Evolutionary conservation across 352 stramenopile genomes (phyloP), one percentile per base, ranked within the genome.

Genomic region (Albugo laibachii): DNA sequence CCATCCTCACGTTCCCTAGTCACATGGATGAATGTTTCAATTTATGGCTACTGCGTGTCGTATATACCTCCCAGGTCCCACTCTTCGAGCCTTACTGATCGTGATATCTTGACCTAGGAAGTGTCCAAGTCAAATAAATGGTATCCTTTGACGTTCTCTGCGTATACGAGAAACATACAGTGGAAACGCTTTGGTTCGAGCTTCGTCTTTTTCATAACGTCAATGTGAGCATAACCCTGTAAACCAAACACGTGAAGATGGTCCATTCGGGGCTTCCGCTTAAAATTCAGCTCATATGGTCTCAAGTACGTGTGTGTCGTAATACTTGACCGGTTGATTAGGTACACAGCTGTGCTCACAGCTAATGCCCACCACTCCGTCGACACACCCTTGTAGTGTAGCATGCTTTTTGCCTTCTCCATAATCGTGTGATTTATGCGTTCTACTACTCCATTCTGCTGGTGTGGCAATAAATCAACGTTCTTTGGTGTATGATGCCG

Each of bases 391-490:
- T 57, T 57, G 47, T 64, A 56, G 41, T 56, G 16, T 18, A 60
- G 5, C 44, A 71, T 69, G 34, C 41, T 50, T 12, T 48, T 45
- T 18, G 55, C 52, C 31, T 52, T 58, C 19, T 63, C 54, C 36
- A 65, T 56, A 13, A 62, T 48, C 0, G 49, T 59, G 0, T 52
- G 39, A 42, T 69, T 62, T 47, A 61, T 61, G 1, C 58, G 40
- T 36, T 69, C 57, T n/a, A 52, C 57, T 6, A 65, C 50, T 0
- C 55, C 48, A 41, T 66, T 66, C 41, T 63, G 61, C 40, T 62
- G 58, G 8, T 54, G 8, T 54, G 53, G 13, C 13, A 38, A 42
- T 66, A 61, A 0, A 49, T 45, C 1, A 57, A 21, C 12, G 58
- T 54, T 2, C 11, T 16, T 45, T 66, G 48, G 18, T 66, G 58